Percentiles rank a stretch among this genome's conserved stretches.
These are phyloP conservation scores for Cryptosporidium sp. DNA, from an alignment of 169 alveolate genomes.

Conservation along the genomic window DNA sequence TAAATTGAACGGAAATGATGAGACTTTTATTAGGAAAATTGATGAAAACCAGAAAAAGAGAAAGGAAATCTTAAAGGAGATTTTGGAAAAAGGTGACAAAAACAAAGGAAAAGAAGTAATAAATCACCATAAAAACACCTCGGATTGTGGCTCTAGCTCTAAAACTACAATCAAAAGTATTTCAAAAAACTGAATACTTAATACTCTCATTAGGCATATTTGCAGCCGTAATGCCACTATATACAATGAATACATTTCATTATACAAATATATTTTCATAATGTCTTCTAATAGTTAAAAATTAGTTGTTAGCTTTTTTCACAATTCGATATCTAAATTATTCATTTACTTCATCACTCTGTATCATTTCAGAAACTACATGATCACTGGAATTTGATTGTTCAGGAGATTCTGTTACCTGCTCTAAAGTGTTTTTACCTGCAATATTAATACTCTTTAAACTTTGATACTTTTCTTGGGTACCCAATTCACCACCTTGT, in stretches of 20 bases:
- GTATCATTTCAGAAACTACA: slow-evolving; percentile 25
- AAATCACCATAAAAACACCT: neutral
- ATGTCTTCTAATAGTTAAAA: neutral
- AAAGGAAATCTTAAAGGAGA: slow-evolving; percentile 29
- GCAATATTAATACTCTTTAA: neutral
- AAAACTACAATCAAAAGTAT: slow-evolving; percentile 22
- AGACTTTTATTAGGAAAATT: neutral
- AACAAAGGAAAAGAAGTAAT: neutral
- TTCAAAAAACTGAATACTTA: neutral
- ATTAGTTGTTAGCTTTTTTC: neutral
- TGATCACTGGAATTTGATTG: neutral
- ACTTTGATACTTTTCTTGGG: too few relatives aligned
- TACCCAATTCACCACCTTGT: neutral
- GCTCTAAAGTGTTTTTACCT: neutral
- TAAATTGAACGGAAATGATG: slow-evolving; percentile 48
- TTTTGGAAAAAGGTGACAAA: neutral
- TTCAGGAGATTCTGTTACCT: neutral
- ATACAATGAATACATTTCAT: neutral
- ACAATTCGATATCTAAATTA: neutral
- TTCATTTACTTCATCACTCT: slow-evolving; percentile 7
- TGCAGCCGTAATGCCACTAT: neutral
- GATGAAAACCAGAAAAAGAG: slow-evolving; percentile 20
- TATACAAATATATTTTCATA: neutral
- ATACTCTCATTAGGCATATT: neutral
- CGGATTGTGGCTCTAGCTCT: neutral